Percentiles rank a stretch among this genome's conserved stretches.
Conservation (phyloP, 192 early-diverging fungal genomes). For the Dimargaris verticillata region DNA sequence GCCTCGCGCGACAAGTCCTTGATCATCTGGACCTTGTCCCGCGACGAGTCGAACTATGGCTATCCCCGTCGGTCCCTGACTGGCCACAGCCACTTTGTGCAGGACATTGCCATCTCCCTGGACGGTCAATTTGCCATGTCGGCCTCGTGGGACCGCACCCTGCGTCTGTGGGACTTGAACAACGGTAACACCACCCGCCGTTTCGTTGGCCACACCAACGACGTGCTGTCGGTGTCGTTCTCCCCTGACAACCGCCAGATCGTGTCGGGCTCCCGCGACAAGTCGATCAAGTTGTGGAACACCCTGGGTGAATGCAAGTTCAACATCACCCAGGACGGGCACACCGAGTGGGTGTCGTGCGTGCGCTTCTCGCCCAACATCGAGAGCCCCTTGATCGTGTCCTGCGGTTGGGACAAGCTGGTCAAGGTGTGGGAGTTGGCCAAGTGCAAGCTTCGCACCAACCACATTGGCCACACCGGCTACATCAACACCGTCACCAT, state of each 20-base stretch:
- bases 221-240: conserved; percentile 98
- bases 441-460: conserved; percentile 98
- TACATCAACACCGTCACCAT: conserved; percentile 98
- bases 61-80: conserved; percentile 72
- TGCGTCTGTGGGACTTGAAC: conserved; percentile 97
- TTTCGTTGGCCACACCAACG: conserved; percentile 93
- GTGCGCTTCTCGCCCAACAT: conserved; percentile 99
- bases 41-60: conserved; percentile 87
- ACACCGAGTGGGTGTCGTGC: conserved; percentile 97
- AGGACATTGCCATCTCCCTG: conserved; percentile 95
- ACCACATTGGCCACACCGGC: conserved; percentile 97
- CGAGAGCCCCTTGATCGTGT: conserved; percentile 92
- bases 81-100: conserved; percentile 99
- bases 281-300: conserved; percentile 99
- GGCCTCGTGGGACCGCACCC: conserved; percentile 98
- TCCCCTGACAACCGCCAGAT: conserved; percentile 99
- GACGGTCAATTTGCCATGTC: conserved; percentile 98
- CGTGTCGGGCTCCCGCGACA: conserved; percentile 95
- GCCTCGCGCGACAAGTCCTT: conserved; percentile 98
- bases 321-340: conserved; percentile 90
- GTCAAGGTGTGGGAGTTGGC: conserved; percentile 99
- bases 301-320: conserved; percentile 99
- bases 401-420: conserved; percentile 97
- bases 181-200: conserved; percentile 88
- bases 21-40: conserved; percentile 93